Base-by-base conservation (phyloP, 2,329 filamentous ascomycete genomes). In the Sclerotinia sclerotiorum region DNA sequence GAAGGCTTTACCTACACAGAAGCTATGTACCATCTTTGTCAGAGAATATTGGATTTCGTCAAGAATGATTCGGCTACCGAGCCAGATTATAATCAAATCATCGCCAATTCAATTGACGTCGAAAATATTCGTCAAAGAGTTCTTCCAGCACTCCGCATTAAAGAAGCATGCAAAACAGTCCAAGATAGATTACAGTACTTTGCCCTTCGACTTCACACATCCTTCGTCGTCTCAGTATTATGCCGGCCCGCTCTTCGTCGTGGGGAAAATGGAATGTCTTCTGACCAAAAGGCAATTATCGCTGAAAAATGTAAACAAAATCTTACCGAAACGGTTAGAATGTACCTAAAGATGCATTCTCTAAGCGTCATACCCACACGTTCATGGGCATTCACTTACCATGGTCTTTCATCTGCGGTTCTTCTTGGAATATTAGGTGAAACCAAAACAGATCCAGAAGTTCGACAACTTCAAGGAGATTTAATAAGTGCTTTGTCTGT, bases 321-420 rank as follows among this genome's bases (percentile, higher is more conserved):
- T 74, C 79, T 90, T 35, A 85, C 85, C 7, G 87, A 89, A 75
- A 89, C 87, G 17, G 87, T 90, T 15, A 84, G 86, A 52, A 90
- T 89, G 87, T 90, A 89, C 74, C 79, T 90, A 29, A 85, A 87
- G 21, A 90, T 90, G 87, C 87, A 90, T 76, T 87, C 88, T 71
- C 79, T 90, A 42, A 89, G 87, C 2, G 85, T 88, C 11, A 89
- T 89, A 58, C 87, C 87, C 0, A 90, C 87, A 0, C 81, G 87
- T 35, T 89, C 86, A 68, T 90, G 87, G 87, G 87, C 87, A 0
- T 89, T 89, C 70, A 90, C 87, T 0, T 89, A 89, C 69, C 87
- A 90, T 73, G 87, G 87, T 1, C 81, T 90, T 10, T 89, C 87
- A 11, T 90, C 87, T 0, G 87, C 87, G 1, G 82, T 90, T 4